Conservation (phyloP, 2,329 filamentous ascomycete species). For the Ascochyta rabiei region DNA sequence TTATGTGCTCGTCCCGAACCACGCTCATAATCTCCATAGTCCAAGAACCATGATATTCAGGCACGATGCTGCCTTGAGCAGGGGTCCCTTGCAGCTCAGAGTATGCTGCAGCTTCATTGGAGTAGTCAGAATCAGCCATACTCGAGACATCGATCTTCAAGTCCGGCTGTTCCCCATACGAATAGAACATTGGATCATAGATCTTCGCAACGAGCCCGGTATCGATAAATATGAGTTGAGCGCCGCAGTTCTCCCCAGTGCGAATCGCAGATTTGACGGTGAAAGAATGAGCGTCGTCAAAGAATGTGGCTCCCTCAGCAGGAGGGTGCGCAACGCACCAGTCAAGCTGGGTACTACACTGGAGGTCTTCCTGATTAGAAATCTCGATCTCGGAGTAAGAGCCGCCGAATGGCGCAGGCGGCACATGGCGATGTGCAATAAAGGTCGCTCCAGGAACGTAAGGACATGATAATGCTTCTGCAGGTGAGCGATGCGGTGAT, state of each 20-base stretch:
- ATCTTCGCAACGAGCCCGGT: constrained; percentile 14
- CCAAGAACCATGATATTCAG: neutral
- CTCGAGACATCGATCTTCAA: neutral
- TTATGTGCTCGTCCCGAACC: neutral
- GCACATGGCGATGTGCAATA: no score
- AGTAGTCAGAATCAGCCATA: neutral
- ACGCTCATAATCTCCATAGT: neutral
- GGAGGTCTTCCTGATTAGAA: neutral
- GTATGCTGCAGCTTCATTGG: neutral
- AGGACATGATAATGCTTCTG: neutral
- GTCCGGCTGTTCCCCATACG: neutral
- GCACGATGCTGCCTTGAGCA: neutral
- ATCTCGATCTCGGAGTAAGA: neutral
- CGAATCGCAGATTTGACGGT: neutral
- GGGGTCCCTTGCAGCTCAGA: neutral
- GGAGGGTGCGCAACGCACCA: neutral
- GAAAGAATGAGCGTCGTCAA: neutral
- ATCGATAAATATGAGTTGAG: constrained; percentile 6
- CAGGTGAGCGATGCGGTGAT: neutral
- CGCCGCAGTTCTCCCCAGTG: constrained; percentile 1
- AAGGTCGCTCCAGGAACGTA: neutral
- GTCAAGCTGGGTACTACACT: neutral
- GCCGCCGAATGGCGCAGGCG: no score
- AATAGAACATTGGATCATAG: constrained; percentile 13
- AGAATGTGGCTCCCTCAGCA: neutral